phyloP scores from a whole-genome alignment of 495 filamentous ascomycete species.

The Aspergillus taichungensis region DNA sequence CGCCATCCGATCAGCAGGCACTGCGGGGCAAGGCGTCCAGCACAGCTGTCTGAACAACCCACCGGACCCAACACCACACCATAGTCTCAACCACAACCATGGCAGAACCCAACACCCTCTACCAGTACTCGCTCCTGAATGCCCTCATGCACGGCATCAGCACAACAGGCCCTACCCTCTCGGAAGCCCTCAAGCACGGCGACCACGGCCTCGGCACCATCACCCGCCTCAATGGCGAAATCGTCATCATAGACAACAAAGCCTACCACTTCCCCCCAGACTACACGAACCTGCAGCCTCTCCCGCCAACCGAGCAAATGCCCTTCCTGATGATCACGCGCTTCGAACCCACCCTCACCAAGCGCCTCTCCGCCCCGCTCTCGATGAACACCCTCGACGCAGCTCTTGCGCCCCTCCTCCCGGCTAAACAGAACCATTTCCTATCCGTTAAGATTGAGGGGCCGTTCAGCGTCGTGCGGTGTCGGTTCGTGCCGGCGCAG shows the following conservation, averaged over 20 bases:
- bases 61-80: too few species aligned
- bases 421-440: conserved; percentile 8
- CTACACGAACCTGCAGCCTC: too few species aligned
- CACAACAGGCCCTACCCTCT: conserved; percentile 27
- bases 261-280: conserved; percentile 29
- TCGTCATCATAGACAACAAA: conserved; percentile 39
- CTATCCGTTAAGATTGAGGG: conserved; percentile 6
- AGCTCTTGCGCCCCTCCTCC: conserved; percentile 8
- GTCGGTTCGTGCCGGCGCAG: conserved; percentile 6
- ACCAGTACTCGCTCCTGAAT: conserved; percentile 42
- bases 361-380: background rate
- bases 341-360: background rate
- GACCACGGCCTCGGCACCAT: conserved; percentile 47
- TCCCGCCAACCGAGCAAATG: too few species aligned
- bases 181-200: conserved; percentile 31
- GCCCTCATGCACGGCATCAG: conserved; percentile 45
- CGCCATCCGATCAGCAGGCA: too few species aligned
- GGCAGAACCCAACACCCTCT: conserved; percentile 28
- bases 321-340: too few species aligned
- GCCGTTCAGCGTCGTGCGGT: background rate
- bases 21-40: too few species aligned
- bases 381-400: background rate
- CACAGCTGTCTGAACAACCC: too few species aligned
- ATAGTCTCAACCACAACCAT: too few species aligned
- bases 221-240: conserved; percentile 39